phyloP scores from a whole-genome alignment of 345 rosid species.

The Boechera stricta region DNA sequence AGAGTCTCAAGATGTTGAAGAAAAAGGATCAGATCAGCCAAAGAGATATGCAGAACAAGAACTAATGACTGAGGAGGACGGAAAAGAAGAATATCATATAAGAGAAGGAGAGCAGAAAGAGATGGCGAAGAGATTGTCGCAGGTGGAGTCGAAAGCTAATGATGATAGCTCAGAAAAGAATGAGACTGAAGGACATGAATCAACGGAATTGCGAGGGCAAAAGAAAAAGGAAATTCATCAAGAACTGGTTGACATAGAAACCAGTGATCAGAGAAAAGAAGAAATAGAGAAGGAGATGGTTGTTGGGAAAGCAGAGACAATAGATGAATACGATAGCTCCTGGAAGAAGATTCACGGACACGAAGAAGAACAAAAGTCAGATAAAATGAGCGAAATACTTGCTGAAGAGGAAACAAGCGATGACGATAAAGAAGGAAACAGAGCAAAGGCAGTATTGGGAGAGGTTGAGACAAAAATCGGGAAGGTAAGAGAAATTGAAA shows the following conservation, averaged over 20 bases:
- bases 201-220: background rate
- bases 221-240: conserved; percentile 2
- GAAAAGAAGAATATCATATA: background rate
- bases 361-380: background rate
- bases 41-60: conserved; percentile 11
- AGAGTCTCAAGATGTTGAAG: conserved; percentile 17
- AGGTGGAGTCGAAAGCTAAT: conserved; percentile 11
- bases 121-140: background rate
- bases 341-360: conserved; percentile 2
- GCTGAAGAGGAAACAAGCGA: conserved; percentile 18
- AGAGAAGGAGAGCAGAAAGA: background rate
- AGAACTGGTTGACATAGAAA: conserved; percentile 9
- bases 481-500: background rate
- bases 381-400: background rate
- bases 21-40: background rate
- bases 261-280: conserved; percentile 17
- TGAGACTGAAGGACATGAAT: background rate
- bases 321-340: conserved; percentile 21
- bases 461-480: conserved; percentile 1
- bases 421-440: conserved; percentile 11
- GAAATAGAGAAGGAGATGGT: background rate
- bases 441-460: background rate
- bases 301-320: conserved; percentile 2
- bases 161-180: background rate
- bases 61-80: background rate